Evolutionary conservation across 2,329 filamentous ascomycete species (phyloP).

Genomic region (Colletotrichum somersetense): DNA sequence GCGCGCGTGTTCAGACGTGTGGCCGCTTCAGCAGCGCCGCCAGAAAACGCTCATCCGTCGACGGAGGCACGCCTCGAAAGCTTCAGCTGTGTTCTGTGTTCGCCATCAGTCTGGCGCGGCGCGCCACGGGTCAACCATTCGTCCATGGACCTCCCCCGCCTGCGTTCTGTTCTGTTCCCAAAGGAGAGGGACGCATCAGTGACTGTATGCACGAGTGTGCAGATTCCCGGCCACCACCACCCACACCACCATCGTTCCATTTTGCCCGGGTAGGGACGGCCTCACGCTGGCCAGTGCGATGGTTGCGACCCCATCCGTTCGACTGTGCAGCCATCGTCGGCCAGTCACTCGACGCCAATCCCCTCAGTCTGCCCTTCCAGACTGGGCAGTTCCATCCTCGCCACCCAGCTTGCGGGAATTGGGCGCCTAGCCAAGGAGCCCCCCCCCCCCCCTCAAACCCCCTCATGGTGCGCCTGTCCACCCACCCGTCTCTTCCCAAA

Average conservation of each 20-base stretch:
- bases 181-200: conserved; percentile 39
- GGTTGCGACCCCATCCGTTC: conserved; percentile 14
- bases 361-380: background rate
- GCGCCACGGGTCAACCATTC: conserved; percentile 15
- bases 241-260: background rate
- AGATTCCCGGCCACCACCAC: conserved; percentile 37
- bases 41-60: background rate
- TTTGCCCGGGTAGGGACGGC: background rate
- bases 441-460: background rate
- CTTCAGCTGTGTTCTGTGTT: conserved; percentile 7
- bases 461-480: background rate
- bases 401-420: conserved; percentile 17
- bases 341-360: conserved; percentile 29
- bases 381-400: background rate
- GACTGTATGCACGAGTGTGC: conserved; percentile 40
- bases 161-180: conserved; percentile 23
- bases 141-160: conserved; percentile 8
- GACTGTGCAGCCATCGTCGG: conserved; percentile 5
- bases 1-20: background rate
- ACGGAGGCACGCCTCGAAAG: background rate
- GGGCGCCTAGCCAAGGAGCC: conserved; percentile 8
- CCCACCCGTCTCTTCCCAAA: conserved; percentile 15
- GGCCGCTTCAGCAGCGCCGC: conserved; percentile 16
- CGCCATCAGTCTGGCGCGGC: background rate
- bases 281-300: conserved; percentile 5